Percentiles rank a stretch among this genome's conserved stretches.
phyloP scores from a whole-genome alignment of 2,329 filamentous ascomycete genomes.

The Paecilomyces niveus region DNA sequence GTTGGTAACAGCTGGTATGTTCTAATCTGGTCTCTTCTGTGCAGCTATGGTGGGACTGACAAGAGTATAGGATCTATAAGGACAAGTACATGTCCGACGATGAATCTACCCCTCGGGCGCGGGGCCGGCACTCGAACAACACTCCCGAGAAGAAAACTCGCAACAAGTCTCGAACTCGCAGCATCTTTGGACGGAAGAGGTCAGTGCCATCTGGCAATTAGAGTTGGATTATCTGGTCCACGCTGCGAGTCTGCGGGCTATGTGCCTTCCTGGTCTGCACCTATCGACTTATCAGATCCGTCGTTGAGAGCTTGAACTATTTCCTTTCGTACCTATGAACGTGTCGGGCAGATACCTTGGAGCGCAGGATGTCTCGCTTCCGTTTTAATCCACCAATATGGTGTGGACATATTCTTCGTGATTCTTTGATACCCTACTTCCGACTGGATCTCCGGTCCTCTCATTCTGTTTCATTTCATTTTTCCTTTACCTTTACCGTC shows the following conservation, averaged over 20 bases:
- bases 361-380: constrained; percentile 1
- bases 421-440: constrained; percentile 15
- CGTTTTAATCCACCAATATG: constrained; percentile 1
- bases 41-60: neutral
- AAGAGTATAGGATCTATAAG: constrained; percentile 75
- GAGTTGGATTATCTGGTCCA: too few species aligned
- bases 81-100: constrained; percentile 77
- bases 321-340: neutral
- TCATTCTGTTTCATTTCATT: constrained; percentile 3
- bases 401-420: constrained; percentile 4
- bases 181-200: constrained; percentile 62
- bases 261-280: neutral
- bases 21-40: neutral
- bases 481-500: constrained; percentile 4
- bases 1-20: constrained; percentile 95
- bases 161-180: constrained; percentile 69
- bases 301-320: neutral
- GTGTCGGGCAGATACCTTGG: neutral
- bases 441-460: neutral
- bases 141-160: constrained; percentile 58
- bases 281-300: neutral
- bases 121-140: constrained; percentile 26
- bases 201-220: constrained; percentile 8
- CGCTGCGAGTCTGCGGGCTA: neutral
- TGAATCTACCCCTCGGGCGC: constrained; percentile 28